These are phyloP conservation scores for Schrenkiella parvula DNA, from an alignment of 345 rosid species.

Conservation along the genomic window DNA sequence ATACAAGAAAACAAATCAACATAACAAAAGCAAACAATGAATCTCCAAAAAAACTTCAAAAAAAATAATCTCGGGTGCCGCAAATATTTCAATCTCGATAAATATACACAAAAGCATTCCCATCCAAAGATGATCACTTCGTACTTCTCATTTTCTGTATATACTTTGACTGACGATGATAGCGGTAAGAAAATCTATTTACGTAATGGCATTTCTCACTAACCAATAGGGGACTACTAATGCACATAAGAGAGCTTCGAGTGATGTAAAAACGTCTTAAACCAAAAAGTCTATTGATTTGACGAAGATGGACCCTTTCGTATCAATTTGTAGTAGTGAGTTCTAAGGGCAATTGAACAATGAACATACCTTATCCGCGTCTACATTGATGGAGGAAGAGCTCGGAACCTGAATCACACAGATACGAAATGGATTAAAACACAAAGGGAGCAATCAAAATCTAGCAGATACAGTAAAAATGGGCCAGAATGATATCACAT, in stretches of 20 bases:
- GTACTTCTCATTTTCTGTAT: not conserved
- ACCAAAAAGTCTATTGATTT: not conserved
- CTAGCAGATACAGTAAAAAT: not conserved
- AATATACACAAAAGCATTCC: not conserved
- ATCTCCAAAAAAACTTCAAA: not conserved
- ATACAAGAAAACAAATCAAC: slow-evolving; percentile 4
- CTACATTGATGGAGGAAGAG: slow-evolving; percentile 44
- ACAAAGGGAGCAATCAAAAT: not conserved
- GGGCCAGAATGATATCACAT: not conserved
- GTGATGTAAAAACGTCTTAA: not conserved
- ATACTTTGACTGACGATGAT: not conserved
- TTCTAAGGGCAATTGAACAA: not conserved
- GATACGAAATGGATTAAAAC: not conserved
- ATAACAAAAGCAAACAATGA: not conserved
- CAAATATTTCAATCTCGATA: not conserved
- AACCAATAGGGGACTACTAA: not conserved
- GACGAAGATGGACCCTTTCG: not conserved
- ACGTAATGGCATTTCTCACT: not conserved
- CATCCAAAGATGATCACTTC: not conserved
- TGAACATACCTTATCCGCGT: slow-evolving; percentile 49
- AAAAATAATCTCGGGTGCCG: not conserved
- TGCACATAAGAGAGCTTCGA: not conserved
- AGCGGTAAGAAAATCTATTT: not conserved
- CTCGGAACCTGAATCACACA: slow-evolving; percentile 31
- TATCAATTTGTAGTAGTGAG: not conserved